Base-by-base conservation (phyloP, 1,284 basidiomycete genomes). In the Schizophyllum commune region DNA sequence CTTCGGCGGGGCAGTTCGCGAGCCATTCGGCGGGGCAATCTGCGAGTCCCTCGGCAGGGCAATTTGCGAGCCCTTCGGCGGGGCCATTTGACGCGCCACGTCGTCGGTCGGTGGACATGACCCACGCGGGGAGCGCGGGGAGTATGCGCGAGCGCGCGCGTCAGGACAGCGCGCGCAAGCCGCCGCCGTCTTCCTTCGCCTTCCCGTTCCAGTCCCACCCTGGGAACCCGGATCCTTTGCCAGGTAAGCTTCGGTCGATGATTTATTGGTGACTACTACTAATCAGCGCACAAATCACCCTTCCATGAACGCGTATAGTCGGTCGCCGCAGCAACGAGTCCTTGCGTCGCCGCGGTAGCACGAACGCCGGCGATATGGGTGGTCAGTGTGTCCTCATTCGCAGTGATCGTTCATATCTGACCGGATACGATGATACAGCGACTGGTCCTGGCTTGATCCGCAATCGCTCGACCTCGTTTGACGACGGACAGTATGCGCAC, bases 141-240 rank as follows among this genome's bases (percentile, higher is more conserved):
- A 47, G 39, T 8, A 47, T 47, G 39, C 39, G 39, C 39, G 39
- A 47, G 39, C 39, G 39, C 39, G 39, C 39, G 3, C 39, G 39
- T 17, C 39, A 47, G 39, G 39, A 47, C 39, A 47, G 39, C 39
- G 39, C 17, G 13, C 9, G 17, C 53, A 11, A 19, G 19, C 53
- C 53, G 27, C 53, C 53, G 19, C 53, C 53, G 20, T 55, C 53
- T 11, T 55, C 53, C 3, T 55, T 55, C 7, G 51, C 51, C 7
- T 52, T 75, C 61, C 81, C 82, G 13, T 84, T 83, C 77, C 83
- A 84, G 67, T 77, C 79, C 0, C 78, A 86, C 67, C 76, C 80
- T 1, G 84, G 86, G 9, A 86, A 86, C 68, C 82, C 84, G 1
- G 86, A 87, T 65, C 80, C 77, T 0, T 13, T 81, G 62, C 81